Conservation (phyloP, 2,329 filamentous ascomycete species). For the Pestalotiopsis sp. region DNA sequence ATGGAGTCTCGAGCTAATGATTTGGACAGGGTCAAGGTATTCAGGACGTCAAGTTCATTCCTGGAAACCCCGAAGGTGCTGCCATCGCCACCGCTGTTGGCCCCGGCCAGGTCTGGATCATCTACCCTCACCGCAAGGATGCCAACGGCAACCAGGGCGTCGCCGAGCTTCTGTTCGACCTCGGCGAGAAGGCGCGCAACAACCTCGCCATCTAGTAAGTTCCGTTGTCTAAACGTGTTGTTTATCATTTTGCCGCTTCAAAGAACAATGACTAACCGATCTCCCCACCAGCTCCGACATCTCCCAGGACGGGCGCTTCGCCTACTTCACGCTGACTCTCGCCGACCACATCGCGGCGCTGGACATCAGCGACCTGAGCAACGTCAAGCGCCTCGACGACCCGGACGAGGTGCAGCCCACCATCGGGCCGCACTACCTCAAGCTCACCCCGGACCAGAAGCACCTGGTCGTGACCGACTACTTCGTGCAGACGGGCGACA, state of each 20-base stretch:
- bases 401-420: slow-evolving; percentile 59
- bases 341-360: slow-evolving; percentile 63
- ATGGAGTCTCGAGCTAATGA: not conserved
- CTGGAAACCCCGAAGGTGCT: slow-evolving; percentile 56
- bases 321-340: slow-evolving; percentile 61
- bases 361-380: slow-evolving; percentile 60
- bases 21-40: slow-evolving; percentile 50
- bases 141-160: slow-evolving; percentile 56
- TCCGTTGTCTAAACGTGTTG: too few species aligned
- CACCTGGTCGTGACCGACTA: slow-evolving; percentile 65
- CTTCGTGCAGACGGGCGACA: slow-evolving; percentile 63
- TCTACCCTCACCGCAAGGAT: slow-evolving; percentile 61
- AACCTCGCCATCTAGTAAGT: slow-evolving; percentile 56
- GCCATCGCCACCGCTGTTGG: slow-evolving; percentile 61
- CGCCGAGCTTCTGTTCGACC: slow-evolving; percentile 57
- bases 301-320: slow-evolving; percentile 55
- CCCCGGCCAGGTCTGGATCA: slow-evolving; percentile 63
- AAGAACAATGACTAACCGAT: not conserved
- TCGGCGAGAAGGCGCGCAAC: slow-evolving; percentile 56
- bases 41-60: slow-evolving; percentile 67
- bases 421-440: slow-evolving; percentile 64
- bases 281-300: slow-evolving; percentile 48
- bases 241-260: too few species aligned
- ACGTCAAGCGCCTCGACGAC: slow-evolving; percentile 61
- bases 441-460: slow-evolving; percentile 64